Conservation (phyloP, 768 basidiomycete genomes). For the Termitomyces sp. region DNA sequence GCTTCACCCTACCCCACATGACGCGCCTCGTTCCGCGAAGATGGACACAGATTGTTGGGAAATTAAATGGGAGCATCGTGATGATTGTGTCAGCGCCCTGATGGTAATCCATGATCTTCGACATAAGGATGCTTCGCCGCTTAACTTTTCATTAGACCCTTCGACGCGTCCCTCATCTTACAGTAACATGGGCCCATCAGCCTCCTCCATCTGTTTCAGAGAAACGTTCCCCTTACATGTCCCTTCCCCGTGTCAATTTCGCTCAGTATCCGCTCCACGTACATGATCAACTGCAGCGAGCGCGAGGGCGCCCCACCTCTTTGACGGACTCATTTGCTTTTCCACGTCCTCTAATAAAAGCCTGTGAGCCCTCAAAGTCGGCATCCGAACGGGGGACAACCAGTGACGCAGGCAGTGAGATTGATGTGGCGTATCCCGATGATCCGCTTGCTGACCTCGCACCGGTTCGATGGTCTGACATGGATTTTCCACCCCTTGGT, state of each 20-base stretch:
- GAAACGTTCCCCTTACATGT: slow-evolving; percentile 13
- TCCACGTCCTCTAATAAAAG: background rate
- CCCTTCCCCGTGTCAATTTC: slow-evolving; percentile 14
- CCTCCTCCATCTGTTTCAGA: slow-evolving; percentile 21
- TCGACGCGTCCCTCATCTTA: slow-evolving; percentile 63
- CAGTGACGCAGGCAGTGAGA: slow-evolving; percentile 5
- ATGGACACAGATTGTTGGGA: slow-evolving; percentile 70
- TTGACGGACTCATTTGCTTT: slow-evolving; percentile 9
- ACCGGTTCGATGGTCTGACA: slow-evolving; percentile 26
- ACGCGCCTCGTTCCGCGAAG: slow-evolving; percentile 42
- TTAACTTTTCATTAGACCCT: slow-evolving; percentile 45
- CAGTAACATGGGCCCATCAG: slow-evolving; percentile 79
- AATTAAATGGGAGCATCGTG: slow-evolving; percentile 74
- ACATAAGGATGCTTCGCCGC: background rate
- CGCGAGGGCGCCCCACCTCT: slow-evolving; percentile 8
- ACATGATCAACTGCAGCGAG: slow-evolving; percentile 16
- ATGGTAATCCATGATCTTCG: slow-evolving; percentile 36
- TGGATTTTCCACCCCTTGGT: slow-evolving; percentile 32
- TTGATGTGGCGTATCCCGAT: slow-evolving; percentile 2
- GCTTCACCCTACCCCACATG: slow-evolving; percentile 47
- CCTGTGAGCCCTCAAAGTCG: background rate
- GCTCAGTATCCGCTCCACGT: slow-evolving; percentile 27
- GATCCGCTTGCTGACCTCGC: background rate
- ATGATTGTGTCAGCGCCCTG: slow-evolving; percentile 69
- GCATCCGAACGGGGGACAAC: slow-evolving; percentile 3